Conservation (phyloP, 1,139 yeast genomes). For the Yamadazyma conglobata region DNA sequence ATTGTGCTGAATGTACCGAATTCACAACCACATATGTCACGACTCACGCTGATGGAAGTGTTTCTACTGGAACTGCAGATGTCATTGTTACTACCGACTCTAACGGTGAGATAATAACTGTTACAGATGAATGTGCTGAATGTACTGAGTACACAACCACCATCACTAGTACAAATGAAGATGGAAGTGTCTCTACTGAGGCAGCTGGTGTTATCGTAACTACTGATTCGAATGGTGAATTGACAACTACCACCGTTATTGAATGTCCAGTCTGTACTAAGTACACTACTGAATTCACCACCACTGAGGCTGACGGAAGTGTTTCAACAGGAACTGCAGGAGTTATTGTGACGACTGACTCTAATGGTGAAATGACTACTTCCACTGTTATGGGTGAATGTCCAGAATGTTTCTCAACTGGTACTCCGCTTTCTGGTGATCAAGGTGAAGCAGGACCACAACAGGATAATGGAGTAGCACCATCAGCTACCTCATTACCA, state of each 20-base stretch:
- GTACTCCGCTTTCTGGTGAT: too few relatives aligned
- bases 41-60: conserved; percentile 13
- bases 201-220: conserved; percentile 12
- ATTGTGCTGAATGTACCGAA: conserved; percentile 10
- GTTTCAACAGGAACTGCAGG: conserved; percentile 9
- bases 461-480: too few relatives aligned
- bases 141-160: conserved; percentile 12
- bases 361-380: conserved; percentile 6
- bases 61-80: conserved; percentile 15
- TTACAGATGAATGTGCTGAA: conserved; percentile 5
- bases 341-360: conserved; percentile 10
- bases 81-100: conserved; percentile 10
- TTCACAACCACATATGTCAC: conserved; percentile 10
- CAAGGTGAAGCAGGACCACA: too few relatives aligned
- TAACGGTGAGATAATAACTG: conserved; percentile 4
- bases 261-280: conserved; percentile 13
- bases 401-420: too few relatives aligned
- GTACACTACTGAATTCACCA: conserved; percentile 15
- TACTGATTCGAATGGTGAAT: conserved; percentile 4
- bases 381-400: conserved; percentile 4
- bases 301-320: conserved; percentile 13
- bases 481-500: too few relatives aligned
- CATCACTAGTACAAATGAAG: conserved; percentile 10
- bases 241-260: conserved; percentile 7
- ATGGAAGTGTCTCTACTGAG: conserved; percentile 9